Conservation (phyloP, 2,329 filamentous ascomycete species). For the Diplocarpon mali region DNA sequence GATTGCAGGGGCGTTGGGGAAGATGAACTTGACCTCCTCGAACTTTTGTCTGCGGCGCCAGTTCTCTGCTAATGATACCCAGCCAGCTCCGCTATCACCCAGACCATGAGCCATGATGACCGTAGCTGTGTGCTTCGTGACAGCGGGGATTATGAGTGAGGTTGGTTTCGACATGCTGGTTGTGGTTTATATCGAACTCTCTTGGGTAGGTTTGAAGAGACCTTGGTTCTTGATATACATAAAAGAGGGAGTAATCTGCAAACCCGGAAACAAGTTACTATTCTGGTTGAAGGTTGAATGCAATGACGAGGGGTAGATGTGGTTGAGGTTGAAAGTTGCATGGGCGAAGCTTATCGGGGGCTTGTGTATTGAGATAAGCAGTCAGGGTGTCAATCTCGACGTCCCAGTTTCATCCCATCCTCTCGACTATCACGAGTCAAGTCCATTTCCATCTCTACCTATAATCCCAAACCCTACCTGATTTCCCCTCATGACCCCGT, state of each 20-base stretch:
- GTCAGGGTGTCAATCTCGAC: slow-evolving; percentile 9
- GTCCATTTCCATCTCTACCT: background rate
- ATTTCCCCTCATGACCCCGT: background rate
- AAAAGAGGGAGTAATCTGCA: background rate
- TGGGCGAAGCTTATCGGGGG: slow-evolving; percentile 8
- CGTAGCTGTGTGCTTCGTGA: slow-evolving; percentile 79
- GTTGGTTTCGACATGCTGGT: slow-evolving; percentile 21
- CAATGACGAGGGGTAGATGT: background rate
- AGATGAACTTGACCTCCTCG: slow-evolving; percentile 83
- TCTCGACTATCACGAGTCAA: slow-evolving; percentile 1
- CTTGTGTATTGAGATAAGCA: slow-evolving; percentile 14
- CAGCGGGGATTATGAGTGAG: slow-evolving; percentile 63
- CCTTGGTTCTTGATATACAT: background rate
- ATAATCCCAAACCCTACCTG: background rate
- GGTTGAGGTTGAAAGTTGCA: background rate
- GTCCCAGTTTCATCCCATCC: background rate
- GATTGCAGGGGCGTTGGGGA: slow-evolving; percentile 81
- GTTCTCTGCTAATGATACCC: slow-evolving; percentile 76
- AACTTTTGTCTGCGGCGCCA: slow-evolving; percentile 73
- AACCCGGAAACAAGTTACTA: too few species aligned
- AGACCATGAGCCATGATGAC: slow-evolving; percentile 92
- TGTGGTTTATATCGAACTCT: background rate
- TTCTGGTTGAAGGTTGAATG: too few species aligned
- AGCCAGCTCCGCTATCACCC: slow-evolving; percentile 71
- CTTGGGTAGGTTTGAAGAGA: background rate